Evolutionary conservation across 164 flowering plant genomes (phyloP), one percentile per base, ranked within the genome.

Genomic region (Piper betle): DNA sequence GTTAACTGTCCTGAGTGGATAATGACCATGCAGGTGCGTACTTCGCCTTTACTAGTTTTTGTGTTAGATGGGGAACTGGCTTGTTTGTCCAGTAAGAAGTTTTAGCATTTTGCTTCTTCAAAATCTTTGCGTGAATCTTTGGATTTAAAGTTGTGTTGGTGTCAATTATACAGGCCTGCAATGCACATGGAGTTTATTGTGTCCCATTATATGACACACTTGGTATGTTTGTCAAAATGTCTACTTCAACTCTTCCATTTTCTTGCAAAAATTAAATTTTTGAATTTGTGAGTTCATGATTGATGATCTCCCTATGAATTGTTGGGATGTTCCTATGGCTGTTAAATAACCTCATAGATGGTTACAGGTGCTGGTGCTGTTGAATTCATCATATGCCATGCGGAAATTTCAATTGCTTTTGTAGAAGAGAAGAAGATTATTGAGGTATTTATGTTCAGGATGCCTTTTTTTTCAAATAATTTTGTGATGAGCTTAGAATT

Each of bases 121-220:
- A 39, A 13, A 41, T 2, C 18, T 19, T 25, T 25, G 33, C 33
- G 2, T 25, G 33, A 12, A 4, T 11, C 15, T 46, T 10, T 59
- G 42, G 39, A 39, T 18, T 50, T 62, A 56, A 68, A 58, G 33
- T 57, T 62, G 37, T 55, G 16, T 46, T 46, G 50, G 50, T 19
- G 58, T 61, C 37, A 43, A 48, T 62, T 62, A 43, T 79, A 75
- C 96, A 94, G 96, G 99, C 97, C 18, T 94, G 99, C 75, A 94
- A 94, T 80, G 97, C 97, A 69, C 97, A 88, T 71, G 99, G 94
- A 52, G 73, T 91, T 62, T 78, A 78, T 66, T 94, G 97, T 70
- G 97, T 94, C 70, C 99, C 99, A 67, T 69, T 94, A 50, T 94
- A 94, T 73, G 99, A 94, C 66, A 83, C 96, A 13, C 79, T 94